Conservation (phyloP, 176 grass and related monocot species). For the Hyparrhenia diplandra region DNA sequence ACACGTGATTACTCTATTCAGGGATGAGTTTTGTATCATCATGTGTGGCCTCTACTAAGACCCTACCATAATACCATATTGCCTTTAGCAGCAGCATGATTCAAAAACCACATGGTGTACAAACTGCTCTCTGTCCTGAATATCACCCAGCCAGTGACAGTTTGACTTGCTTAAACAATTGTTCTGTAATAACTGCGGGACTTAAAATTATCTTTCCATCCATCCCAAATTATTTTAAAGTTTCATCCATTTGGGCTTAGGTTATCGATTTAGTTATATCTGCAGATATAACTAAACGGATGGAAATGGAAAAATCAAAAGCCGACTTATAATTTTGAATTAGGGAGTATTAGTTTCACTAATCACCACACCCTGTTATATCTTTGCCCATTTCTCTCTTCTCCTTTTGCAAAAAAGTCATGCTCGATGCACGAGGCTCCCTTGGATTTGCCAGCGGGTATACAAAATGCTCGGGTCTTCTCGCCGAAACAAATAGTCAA, state of each 20-base stretch:
- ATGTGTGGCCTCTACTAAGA: not conserved
- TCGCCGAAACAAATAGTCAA: conserved; percentile 3
- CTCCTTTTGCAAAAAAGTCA: not conserved
- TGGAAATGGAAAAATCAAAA: too few species aligned
- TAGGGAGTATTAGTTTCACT: too few species aligned
- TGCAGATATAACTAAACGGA: too few species aligned
- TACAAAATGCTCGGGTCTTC: not conserved
- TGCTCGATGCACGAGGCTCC: not conserved
- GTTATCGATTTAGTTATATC: too few species aligned
- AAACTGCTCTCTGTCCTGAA: not conserved
- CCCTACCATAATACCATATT: conserved; percentile 33
- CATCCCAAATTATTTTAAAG: too few species aligned
- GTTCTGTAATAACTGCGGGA: too few species aligned
- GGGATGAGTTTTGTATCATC: conserved; percentile 6
- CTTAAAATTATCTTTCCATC: too few species aligned
- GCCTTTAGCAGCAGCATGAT: not conserved
- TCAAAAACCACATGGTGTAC: not conserved
- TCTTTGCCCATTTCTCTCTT: too few species aligned
- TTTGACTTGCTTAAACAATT: conserved; percentile 3
- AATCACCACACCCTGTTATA: not conserved
- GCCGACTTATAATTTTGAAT: too few species aligned
- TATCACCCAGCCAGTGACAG: not conserved
- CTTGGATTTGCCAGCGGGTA: not conserved
- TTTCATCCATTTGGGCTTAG: too few species aligned
- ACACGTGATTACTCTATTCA: conserved; percentile 29